Evolutionary conservation across 768 basidiomycete genomes (phyloP).

Genomic region (Podaxis sp.): DNA sequence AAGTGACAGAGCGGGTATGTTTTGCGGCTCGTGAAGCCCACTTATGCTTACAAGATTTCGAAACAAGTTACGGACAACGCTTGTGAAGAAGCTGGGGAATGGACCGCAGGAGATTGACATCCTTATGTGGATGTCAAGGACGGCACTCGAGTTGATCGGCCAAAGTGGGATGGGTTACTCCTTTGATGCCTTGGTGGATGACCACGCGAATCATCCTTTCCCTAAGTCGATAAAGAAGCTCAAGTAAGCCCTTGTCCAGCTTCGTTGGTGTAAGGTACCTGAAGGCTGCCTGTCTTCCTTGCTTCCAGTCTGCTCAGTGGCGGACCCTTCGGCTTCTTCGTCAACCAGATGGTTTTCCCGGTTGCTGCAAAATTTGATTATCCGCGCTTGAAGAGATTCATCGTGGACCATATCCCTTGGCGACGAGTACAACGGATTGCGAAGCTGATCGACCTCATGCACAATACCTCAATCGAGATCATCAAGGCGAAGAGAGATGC

Average conservation of each 20-base stretch:
- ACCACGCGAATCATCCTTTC: constrained; percentile 30
- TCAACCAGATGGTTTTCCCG: constrained; percentile 21
- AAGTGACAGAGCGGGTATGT: constrained; percentile 23
- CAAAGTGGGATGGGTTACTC: constrained; percentile 32
- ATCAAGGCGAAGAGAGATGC: constrained; percentile 36
- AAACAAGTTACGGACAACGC: too few relatives aligned
- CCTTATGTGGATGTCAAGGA: constrained; percentile 28
- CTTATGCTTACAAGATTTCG: neutral
- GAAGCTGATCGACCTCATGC: constrained; percentile 34
- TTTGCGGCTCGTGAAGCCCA: neutral
- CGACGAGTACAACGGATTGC: constrained; percentile 26
- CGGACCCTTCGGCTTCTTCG: constrained; percentile 19
- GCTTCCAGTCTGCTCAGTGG: neutral
- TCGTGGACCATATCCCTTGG: constrained; percentile 35
- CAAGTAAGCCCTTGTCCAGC: constrained; percentile 23
- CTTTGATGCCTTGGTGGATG: constrained; percentile 30
- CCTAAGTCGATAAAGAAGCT: constrained; percentile 30
- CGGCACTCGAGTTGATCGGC: constrained; percentile 31
- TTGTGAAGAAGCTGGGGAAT: constrained; percentile 21
- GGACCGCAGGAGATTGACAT: constrained; percentile 23
- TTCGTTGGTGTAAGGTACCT: neutral
- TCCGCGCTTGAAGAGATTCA: constrained; percentile 29
- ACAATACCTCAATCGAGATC: constrained; percentile 35
- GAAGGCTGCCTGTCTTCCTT: neutral
- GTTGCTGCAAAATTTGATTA: constrained; percentile 23